Conservation (phyloP, 176 grass and related monocot genomes). For the Chrysopogon serrulatus region DNA sequence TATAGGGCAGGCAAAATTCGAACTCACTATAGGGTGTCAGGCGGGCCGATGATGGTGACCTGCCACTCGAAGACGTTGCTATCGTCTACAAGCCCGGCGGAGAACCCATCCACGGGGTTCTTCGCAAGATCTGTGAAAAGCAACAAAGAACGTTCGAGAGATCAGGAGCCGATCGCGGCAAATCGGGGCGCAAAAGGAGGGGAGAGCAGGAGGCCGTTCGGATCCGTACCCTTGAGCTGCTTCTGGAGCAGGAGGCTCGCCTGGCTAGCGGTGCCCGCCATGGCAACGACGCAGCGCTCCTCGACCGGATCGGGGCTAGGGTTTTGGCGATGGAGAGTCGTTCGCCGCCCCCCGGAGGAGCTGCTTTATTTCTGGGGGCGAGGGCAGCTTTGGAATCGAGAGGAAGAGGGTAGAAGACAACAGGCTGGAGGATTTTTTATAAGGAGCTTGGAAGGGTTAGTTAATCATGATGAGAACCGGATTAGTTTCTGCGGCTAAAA, state of each 20-base stretch:
- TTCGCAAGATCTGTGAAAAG: conserved; percentile 54
- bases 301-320: conserved; percentile 59
- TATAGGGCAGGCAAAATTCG: background rate
- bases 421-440: conserved; percentile 39
- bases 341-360: conserved; percentile 42
- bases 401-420: background rate
- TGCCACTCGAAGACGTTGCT: conserved; percentile 75
- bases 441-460: background rate
- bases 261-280: conserved; percentile 64
- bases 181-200: conserved; percentile 1
- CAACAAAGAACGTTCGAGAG: background rate
- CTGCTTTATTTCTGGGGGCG: conserved; percentile 49
- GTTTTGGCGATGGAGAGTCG: conserved; percentile 29
- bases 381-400: conserved; percentile 26
- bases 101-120: conserved; percentile 71
- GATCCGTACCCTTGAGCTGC: conserved; percentile 87
- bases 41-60: conserved; percentile 83
- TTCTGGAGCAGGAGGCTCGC: conserved; percentile 90
- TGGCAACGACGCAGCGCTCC: conserved; percentile 42
- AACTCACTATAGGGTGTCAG: conserved; percentile 81
- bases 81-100: conserved; percentile 66
- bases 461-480: conserved; percentile 1
- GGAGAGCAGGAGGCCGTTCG: background rate
- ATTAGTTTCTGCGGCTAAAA: background rate
- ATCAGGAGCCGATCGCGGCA: conserved; percentile 25